Base-by-base conservation (phyloP, 1,284 basidiomycete genomes). In the Boletus chippewaensis region DNA sequence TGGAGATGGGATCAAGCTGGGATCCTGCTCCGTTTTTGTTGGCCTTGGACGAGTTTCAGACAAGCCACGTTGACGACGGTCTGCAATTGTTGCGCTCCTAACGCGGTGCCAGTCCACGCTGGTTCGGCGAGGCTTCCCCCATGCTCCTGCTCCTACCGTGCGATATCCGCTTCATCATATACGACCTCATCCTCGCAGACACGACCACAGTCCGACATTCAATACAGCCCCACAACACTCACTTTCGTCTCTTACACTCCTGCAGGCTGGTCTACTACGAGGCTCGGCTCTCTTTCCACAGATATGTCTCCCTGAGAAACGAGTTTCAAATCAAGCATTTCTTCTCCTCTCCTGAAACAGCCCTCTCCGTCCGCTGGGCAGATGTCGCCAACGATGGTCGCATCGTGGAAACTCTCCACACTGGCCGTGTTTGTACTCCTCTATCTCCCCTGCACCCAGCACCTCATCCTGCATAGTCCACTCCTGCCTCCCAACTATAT, bases 331-430 rank as follows among this genome's bases (percentile, higher is more conserved):
- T 74, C 29, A 55, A 59, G 36, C 60, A 59, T 31, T 70, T 70
- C 57, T 44, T 47, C 49, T 59, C 64, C 50, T 16, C 51, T 16
- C 56, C 58, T 4, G 51, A 58, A 46, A 41, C 56, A 31, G 56
- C 53, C 40, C 51, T 60, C 29, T 62, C 50, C 29, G 59, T 74
- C 35, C 51, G 57, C 8, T 69, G 61, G 57, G 67, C 67, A 20
- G 74, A 75, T 57, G 70, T 72, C 42, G 71, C 70, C 40, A 74
- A 72, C 52, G 73, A 75, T 52, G 66, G 68, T 40, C 69, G 70
- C 49, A 54, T 71, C 43, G 56, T 71, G 45, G 51, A 58, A 49
- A 48, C 47, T 16, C 44, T 52, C 52, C 41, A 40, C 40, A 54
- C 54, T 11, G 50, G 46, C 50, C 55, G 54, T 48, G 60, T 57